Conservation (phyloP, 2,329 filamentous ascomycete species). For the Xylaria multiplex region DNA sequence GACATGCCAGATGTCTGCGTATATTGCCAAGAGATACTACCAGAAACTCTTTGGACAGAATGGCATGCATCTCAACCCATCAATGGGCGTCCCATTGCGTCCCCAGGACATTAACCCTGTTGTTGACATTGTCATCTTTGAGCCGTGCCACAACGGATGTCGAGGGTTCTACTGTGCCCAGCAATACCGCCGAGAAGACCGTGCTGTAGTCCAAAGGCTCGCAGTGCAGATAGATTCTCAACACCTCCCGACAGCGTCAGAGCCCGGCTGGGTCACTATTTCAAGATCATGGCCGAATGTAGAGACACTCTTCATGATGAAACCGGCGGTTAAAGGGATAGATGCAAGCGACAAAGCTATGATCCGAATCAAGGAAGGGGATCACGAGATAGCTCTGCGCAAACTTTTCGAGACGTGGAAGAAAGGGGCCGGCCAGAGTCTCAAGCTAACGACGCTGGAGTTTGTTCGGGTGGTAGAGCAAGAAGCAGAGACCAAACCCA, state of each 20-base stretch:
- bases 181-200: conserved; percentile 45
- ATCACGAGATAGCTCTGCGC: conserved; percentile 39
- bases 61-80: background rate
- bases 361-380: conserved; percentile 41
- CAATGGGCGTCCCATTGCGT: conserved; percentile 6
- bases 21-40: conserved; percentile 41
- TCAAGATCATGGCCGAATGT: conserved; percentile 46
- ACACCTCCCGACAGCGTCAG: conserved; percentile 29
- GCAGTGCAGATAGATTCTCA: conserved; percentile 47
- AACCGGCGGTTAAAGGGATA: conserved; percentile 42
- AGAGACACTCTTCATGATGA: conserved; percentile 47
- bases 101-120: conserved; percentile 41
- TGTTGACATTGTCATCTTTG: conserved; percentile 46
- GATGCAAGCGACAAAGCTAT: conserved; percentile 44
- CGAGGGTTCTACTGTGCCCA: conserved; percentile 45
- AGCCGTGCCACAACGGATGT: conserved; percentile 48
- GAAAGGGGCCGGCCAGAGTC: conserved; percentile 38
- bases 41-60: conserved; percentile 40
- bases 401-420: conserved; percentile 48
- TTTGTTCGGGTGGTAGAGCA: conserved; percentile 44
- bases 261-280: conserved; percentile 46
- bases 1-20: conserved; percentile 37
- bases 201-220: conserved; percentile 41
- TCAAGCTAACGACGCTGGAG: conserved; percentile 40
- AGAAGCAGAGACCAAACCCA: conserved; percentile 31